A percentile compares a stretch with the other conserved stretches of the same genome.
Conservation (phyloP, 805 yeast species). For the Yamadazyma kitorensis region DNA sequence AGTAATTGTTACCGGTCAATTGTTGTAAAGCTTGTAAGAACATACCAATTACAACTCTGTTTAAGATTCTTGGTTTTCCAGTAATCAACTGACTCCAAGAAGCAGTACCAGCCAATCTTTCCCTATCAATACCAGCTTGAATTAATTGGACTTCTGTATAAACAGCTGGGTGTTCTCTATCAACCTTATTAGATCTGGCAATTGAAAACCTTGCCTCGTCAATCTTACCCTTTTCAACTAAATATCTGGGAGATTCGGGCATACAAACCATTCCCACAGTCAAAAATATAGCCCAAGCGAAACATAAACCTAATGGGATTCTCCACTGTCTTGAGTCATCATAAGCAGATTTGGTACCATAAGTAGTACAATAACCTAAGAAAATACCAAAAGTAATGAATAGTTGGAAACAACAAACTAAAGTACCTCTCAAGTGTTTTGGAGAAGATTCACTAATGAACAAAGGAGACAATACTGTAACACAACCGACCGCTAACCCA, state of each 20-base stretch:
- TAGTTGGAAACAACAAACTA: conserved; percentile 68
- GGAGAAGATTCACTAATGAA: conserved; percentile 71
- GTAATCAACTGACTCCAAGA: conserved; percentile 61
- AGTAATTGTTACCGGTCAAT: conserved; percentile 59
- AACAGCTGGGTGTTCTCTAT: conserved; percentile 52
- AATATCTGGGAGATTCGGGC: conserved; percentile 71
- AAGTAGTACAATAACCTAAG: conserved; percentile 65
- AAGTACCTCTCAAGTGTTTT: conserved; percentile 65
- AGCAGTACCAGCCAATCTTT: conserved; percentile 60
- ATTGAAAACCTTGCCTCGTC: conserved; percentile 56
- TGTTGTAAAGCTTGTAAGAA: conserved; percentile 60
- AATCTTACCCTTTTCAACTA: conserved; percentile 46
- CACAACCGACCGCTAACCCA: conserved; percentile 73
- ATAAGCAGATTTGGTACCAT: conserved; percentile 49
- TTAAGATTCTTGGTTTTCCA: conserved; percentile 61
- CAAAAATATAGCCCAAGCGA: conserved; percentile 52
- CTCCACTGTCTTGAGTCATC: conserved; percentile 60
- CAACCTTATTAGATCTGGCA: conserved; percentile 56
- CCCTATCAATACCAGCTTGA: conserved; percentile 61
- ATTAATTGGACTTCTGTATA: conserved; percentile 52
- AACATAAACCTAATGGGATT: conserved; percentile 58
- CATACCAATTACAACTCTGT: conserved; percentile 56
- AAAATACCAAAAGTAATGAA: conserved; percentile 70
- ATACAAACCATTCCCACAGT: conserved; percentile 51
- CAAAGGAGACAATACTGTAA: conserved; percentile 65